phyloP scores from a whole-genome alignment of 495 filamentous ascomycete genomes.

The Pseudevernia furfuracea region DNA sequence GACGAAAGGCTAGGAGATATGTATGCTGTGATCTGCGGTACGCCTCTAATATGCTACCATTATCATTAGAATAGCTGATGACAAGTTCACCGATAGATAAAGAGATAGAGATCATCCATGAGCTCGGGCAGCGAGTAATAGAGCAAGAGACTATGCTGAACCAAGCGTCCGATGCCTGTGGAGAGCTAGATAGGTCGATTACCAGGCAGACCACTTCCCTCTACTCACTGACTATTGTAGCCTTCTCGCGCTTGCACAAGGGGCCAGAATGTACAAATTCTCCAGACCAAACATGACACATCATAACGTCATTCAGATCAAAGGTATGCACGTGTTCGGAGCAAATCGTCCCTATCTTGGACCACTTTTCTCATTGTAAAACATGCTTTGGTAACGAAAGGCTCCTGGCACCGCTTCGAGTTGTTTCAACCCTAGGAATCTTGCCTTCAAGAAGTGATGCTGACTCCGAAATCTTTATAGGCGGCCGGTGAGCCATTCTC shows the following conservation, averaged over 20 bases:
- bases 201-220: background rate
- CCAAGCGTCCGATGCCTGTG: constrained; percentile 64
- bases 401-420: background rate
- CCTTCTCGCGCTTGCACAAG: constrained; percentile 70
- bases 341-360: background rate
- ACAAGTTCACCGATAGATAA: constrained; percentile 50
- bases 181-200: constrained; percentile 68
- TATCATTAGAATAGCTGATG: constrained; percentile 11
- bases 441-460: background rate
- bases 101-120: constrained; percentile 84
- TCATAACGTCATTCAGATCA: constrained; percentile 68
- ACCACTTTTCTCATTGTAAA: too few species aligned
- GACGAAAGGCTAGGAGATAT: constrained; percentile 79
- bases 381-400: background rate
- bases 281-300: constrained; percentile 59
- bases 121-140: constrained; percentile 64
- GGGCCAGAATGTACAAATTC: constrained; percentile 69
- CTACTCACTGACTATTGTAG: constrained; percentile 37
- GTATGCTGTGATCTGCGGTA: constrained; percentile 74
- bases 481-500: constrained; percentile 53
- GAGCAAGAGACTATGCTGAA: constrained; percentile 61
- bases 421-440: background rate
- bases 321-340: constrained; percentile 27
- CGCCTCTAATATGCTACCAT: constrained; percentile 20
- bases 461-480: background rate